Base-by-base conservation (phyloP, 2,329 filamentous ascomycete species). In the Claviceps sp. region DNA sequence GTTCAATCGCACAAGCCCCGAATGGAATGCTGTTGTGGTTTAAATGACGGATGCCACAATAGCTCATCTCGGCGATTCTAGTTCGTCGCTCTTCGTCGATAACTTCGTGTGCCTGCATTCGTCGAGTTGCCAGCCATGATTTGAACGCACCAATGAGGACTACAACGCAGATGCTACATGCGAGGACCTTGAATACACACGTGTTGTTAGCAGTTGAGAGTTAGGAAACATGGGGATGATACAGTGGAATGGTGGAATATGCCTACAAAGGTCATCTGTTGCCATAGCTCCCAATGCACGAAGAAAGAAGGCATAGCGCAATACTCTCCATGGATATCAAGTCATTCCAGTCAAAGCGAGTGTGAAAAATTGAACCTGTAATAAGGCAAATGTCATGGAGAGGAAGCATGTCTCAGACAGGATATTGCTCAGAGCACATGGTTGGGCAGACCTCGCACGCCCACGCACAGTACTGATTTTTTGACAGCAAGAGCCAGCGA, bases 241-340 rank as follows among this genome's bases (percentile, higher is more conserved):
- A 2, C 11, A n/a, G 22, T 2, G n/a, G 14, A 46, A 46, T n/a
- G 38, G 20, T 34, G 34, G 9, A 11, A 36, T 34, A 16, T 11
- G 75, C 86, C 74, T 72, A 95, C 89, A 71, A 95, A 88, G 50
- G 83, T 86, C 82, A 95, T 83, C 71, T 95, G 82, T 74, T 93
- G 80, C 89, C 89, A 95, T 60, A 93, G 71, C 59, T 78, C 72
- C 89, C 88, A 95, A 48, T 70, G 74, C 43, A 72, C 61, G 67
- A 86, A 88, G 66, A 88, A 87, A 40, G 61, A 64, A 49, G 57
- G 61, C 61, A 66, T 68, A 47, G 57, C 50, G 55, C 43, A 45
- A 23, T 38, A 43, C 9, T 34, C 42, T 34, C 43, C 47, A 46
- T 49, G 29, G 17, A 45, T 45, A 7, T 36, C 17, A 52, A 50